These are phyloP conservation scores for Cyberlindnera lachancei DNA, from an alignment of 805 yeast genomes.

Conservation along the genomic window DNA sequence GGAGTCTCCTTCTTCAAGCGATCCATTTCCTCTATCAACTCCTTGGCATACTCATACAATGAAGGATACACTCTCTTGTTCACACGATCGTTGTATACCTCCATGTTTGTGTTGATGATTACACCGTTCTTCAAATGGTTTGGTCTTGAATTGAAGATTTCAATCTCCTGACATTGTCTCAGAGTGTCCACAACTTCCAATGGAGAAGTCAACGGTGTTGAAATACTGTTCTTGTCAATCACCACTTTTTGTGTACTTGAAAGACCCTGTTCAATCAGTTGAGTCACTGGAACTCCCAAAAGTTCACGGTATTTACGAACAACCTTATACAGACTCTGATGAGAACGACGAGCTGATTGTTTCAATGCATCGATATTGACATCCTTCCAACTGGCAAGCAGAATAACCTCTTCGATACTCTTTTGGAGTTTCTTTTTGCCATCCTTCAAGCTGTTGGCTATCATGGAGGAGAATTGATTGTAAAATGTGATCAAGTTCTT, in stretches of 20 bases:
- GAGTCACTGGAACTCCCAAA: constrained; percentile 42
- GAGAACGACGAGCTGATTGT: constrained; percentile 89
- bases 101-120: constrained; percentile 50
- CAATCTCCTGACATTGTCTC: constrained; percentile 19
- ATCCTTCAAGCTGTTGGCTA: constrained; percentile 37
- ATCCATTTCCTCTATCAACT: constrained; percentile 49
- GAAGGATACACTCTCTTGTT: constrained; percentile 34
- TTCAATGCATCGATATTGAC: constrained; percentile 88
- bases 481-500: constrained; percentile 57
- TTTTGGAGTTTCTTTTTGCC: constrained; percentile 58
- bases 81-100: constrained; percentile 32
- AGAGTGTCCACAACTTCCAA: constrained; percentile 9
- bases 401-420: constrained; percentile 74
- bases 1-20: constrained; percentile 76
- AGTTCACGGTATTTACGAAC: constrained; percentile 73
- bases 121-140: constrained; percentile 43
- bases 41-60: constrained; percentile 47
- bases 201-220: constrained; percentile 6
- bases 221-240: constrained; percentile 3
- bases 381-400: constrained; percentile 95
- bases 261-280: constrained; percentile 58
- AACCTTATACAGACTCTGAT: constrained; percentile 71
- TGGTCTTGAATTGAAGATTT: constrained; percentile 52
- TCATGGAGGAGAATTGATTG: constrained; percentile 48
- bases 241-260: constrained; percentile 17